Conservation (phyloP, 1,284 basidiomycete genomes). For the Apiotrichum gracile region DNA sequence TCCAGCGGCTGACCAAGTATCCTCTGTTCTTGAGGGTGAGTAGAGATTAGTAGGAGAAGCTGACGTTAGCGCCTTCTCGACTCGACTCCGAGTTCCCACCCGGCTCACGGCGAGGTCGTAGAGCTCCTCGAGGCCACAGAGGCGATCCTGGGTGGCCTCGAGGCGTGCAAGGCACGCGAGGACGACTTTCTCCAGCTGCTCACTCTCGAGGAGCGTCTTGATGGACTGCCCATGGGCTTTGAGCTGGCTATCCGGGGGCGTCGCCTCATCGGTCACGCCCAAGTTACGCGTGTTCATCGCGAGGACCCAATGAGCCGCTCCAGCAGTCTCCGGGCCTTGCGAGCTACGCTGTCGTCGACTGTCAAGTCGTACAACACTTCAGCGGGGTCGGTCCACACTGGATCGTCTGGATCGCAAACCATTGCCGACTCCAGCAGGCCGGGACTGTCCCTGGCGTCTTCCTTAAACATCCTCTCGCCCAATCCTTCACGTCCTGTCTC, state of each 20-base stretch:
- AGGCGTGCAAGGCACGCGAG: slow-evolving; percentile 74
- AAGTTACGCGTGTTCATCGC: slow-evolving; percentile 46
- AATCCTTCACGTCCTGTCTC: background rate
- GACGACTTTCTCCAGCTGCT: slow-evolving; percentile 72
- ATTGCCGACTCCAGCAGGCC: background rate
- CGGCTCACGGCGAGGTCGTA: slow-evolving; percentile 61
- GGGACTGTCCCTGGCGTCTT: background rate
- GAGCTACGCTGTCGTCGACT: slow-evolving; percentile 14
- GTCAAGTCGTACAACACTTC: slow-evolving; percentile 3
- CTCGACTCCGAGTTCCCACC: slow-evolving; percentile 61
- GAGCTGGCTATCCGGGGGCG: slow-evolving; percentile 64
- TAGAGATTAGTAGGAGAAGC: slow-evolving; percentile 3
- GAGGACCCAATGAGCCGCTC: slow-evolving; percentile 13
- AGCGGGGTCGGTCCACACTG: background rate
- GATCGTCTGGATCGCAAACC: background rate
- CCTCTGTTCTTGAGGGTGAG: slow-evolving; percentile 67
- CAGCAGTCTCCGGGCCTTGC: slow-evolving; percentile 23
- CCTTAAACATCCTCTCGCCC: slow-evolving; percentile 9
- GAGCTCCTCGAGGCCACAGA: slow-evolving; percentile 63
- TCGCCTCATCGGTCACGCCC: slow-evolving; percentile 63
- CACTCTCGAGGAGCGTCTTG: slow-evolving; percentile 56
- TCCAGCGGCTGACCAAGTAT: slow-evolving; percentile 66
- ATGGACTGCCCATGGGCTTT: slow-evolving; percentile 55
- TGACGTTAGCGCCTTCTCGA: slow-evolving; percentile 56
- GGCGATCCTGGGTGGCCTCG: slow-evolving; percentile 64